These are phyloP conservation scores for Smallanthus sonchifolius DNA, from an alignment of 129 eudicot genomes.

Conservation along the genomic window DNA sequence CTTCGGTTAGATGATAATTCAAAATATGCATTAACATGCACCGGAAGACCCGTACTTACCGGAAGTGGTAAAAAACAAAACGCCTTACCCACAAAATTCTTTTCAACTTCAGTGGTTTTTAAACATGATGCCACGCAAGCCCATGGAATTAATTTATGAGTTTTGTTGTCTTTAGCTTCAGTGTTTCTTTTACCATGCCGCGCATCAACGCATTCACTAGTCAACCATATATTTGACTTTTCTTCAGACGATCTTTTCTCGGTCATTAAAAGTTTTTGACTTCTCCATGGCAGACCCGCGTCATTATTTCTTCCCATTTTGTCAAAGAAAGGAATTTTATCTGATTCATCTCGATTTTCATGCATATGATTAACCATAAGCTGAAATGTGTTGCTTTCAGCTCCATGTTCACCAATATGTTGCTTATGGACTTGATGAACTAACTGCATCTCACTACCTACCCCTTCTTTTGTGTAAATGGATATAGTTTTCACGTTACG, in stretches of 20 bases:
- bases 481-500: conserved; percentile 86
- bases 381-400: conserved; percentile 49
- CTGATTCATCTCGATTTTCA: conserved; percentile 50
- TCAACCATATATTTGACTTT: conserved; percentile 72
- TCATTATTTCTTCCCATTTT: conserved; percentile 55
- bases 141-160: conserved; percentile 77
- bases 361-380: conserved; percentile 54
- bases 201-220: conserved; percentile 79
- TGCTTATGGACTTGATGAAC: conserved; percentile 67
- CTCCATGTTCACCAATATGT: conserved; percentile 49
- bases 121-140: conserved; percentile 83
- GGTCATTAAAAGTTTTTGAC: conserved; percentile 67
- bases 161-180: conserved; percentile 38
- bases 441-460: conserved; percentile 69
- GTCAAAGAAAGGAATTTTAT: conserved; percentile 51
- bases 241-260: conserved; percentile 54
- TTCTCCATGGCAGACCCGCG: conserved; percentile 66
- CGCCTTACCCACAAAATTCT: conserved; percentile 80
- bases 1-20: conserved; percentile 95
- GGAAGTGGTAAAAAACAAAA: conserved; percentile 98
- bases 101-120: conserved; percentile 27
- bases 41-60: conserved; percentile 84
- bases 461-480: conserved; percentile 76
- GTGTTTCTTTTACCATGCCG: conserved; percentile 42
- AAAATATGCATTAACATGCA: conserved; percentile 91